Base-by-base conservation (phyloP, 495 filamentous ascomycete species). In the Talaromyces adpressus region DNA sequence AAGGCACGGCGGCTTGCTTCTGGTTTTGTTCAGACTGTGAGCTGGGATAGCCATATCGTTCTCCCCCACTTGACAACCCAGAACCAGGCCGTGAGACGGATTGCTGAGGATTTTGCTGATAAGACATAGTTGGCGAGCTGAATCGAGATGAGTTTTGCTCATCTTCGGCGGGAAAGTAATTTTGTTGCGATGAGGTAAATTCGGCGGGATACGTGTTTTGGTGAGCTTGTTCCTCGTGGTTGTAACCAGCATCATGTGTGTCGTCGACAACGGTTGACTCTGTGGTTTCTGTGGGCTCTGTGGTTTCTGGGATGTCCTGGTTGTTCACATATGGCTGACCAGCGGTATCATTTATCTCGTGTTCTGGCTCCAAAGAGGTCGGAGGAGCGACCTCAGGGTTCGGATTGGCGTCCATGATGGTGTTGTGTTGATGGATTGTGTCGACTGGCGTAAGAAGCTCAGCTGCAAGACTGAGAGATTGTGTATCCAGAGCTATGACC, bases 21-120 rank as follows among this genome's bases (percentile, higher is more conserved):
- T 74, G 75, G 49, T 67, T 70, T 30, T 77, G 72, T 25, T 84
- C 81, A 57, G 77, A 77, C 56, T 78, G 75, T 14, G 68, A 67
- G 52, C 79, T 79, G 7, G 76, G 65, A 57, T 76, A 65, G 20
- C 69, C 71, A 51, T 79, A 73, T 62, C 75, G 66, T 59, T 81
- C 81, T 9, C 75, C 69, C 23, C 76, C 76, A 63, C 74, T 78
- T 9, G 82, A 84, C 27, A 82, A 63, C 6, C 79, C 80, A 32
- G 82, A 83, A 16, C 79, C 73, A 8, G 82, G 82, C 63, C 82
- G 72, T 6, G 81, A 80, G 64, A 66, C 65, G n/a, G 74, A 70
- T 22, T 77, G 68, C n/a, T 72, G 74, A 27, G 73, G 72, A 22
- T 73, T 73, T 59, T 76, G 77, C 61, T 79, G 81, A 64, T 78